Evolutionary conservation across 345 rosid genomes (phyloP).

Genomic region (Eucalyptus albens): DNA sequence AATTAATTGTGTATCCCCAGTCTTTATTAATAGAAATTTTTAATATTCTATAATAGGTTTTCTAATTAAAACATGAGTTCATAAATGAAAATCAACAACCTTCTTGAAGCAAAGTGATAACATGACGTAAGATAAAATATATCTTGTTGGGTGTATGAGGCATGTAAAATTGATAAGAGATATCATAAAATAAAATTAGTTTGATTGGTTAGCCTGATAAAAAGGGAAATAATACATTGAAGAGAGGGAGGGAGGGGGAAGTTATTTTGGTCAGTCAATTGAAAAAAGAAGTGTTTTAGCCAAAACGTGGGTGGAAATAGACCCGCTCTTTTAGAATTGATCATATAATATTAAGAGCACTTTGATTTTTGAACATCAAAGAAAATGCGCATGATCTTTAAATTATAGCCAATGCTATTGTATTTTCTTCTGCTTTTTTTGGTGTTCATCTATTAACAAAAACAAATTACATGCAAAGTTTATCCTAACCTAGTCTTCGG

Average conservation of each 20-base stretch:
- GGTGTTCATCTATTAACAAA: background rate
- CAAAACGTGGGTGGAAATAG: background rate
- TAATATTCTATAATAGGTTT: background rate
- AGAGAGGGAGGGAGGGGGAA: background rate
- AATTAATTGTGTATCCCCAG: background rate
- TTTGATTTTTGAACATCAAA: background rate
- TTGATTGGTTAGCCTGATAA: background rate
- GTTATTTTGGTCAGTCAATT: background rate
- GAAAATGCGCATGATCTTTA: background rate
- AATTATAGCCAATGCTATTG: background rate
- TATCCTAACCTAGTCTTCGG: background rate
- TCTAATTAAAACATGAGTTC: background rate
- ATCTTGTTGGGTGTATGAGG: background rate
- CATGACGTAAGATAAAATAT: background rate
- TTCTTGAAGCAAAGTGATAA: background rate
- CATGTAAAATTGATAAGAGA: background rate
- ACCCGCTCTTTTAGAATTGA: background rate
- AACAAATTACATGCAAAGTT: background rate
- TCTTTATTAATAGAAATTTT: background rate
- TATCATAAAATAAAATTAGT: background rate
- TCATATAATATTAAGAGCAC: background rate
- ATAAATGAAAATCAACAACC: background rate
- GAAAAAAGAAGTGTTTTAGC: background rate
- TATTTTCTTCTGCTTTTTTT: background rate
- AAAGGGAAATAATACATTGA: background rate